These are phyloP conservation scores for Rhodotorula diobovata DNA, from an alignment of 768 basidiomycete genomes.

Conservation along the genomic window DNA sequence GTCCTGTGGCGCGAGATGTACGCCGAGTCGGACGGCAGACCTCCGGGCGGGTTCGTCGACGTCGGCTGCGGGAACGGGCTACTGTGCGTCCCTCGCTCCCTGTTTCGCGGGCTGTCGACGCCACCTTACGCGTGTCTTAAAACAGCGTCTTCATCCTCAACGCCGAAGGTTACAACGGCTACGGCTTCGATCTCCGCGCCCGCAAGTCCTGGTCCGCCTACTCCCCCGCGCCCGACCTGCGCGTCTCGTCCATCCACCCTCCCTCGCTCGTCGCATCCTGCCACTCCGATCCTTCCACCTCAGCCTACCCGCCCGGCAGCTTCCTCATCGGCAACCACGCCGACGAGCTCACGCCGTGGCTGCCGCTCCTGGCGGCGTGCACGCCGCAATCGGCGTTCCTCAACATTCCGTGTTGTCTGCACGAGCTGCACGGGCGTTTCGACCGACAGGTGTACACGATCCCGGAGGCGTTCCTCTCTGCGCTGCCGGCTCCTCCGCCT, in stretches of 20 bases:
- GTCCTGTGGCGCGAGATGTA: conserved; percentile 81
- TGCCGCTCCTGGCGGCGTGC: conserved; percentile 71
- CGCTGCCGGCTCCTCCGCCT: conserved; percentile 24
- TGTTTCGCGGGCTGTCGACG: neutral
- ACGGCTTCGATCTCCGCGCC: conserved; percentile 78
- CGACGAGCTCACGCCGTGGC: conserved; percentile 93
- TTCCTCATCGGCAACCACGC: conserved; percentile 95
- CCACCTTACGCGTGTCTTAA: neutral
- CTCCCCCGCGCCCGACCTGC: conserved; percentile 55
- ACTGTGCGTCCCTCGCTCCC: conserved; percentile 50
- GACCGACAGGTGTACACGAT: conserved; percentile 60
- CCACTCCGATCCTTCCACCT: neutral
- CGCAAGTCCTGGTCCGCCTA: conserved; percentile 81
- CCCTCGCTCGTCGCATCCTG: neutral
- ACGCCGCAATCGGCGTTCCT: conserved; percentile 46
- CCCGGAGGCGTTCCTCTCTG: conserved; percentile 44
- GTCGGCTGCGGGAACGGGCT: conserved; percentile 93
- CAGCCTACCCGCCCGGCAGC: conserved; percentile 50
- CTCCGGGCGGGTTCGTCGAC: conserved; percentile 80
- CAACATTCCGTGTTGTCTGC: conserved; percentile 74
- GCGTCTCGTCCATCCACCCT: conserved; percentile 9
- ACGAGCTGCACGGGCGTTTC: conserved; percentile 64
- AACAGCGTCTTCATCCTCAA: conserved; percentile 24
- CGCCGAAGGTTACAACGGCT: conserved; percentile 65
- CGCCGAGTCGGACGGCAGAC: conserved; percentile 46